phyloP scores from a whole-genome alignment of 2,329 filamentous ascomycete genomes.

The Ilyonectria sp. region DNA sequence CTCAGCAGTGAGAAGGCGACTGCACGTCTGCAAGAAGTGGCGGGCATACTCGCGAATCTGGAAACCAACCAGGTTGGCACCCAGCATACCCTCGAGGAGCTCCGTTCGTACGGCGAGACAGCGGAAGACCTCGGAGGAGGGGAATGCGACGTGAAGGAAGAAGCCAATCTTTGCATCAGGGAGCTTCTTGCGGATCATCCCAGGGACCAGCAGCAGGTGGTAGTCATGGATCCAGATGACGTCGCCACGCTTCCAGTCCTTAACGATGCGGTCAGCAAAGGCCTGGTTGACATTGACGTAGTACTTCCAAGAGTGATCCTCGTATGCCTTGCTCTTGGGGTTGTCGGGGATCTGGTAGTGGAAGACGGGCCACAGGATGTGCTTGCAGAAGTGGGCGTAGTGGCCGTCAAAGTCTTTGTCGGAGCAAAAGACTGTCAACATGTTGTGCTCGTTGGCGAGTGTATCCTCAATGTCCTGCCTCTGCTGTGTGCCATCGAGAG shows the following conservation, averaged over 20 bases:
- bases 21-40: constrained; percentile 97
- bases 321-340: constrained; percentile 97
- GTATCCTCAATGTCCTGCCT: constrained; percentile 88
- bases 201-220: constrained; percentile 89
- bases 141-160: constrained; percentile 95
- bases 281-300: constrained; percentile 94
- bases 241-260: constrained; percentile 94
- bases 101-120: constrained; percentile 90
- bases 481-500: constrained; percentile 79
- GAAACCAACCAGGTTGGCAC: constrained; percentile 93
- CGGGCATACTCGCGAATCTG: constrained; percentile 94
- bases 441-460: constrained; percentile 85
- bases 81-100: constrained; percentile 91
- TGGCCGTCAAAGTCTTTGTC: constrained; percentile 96
- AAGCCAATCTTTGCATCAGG: constrained; percentile 97
- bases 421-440: constrained; percentile 86
- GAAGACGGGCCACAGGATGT: constrained; percentile 97
- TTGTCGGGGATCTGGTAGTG: constrained; percentile 99
- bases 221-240: constrained; percentile 97
- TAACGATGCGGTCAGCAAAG: constrained; percentile 91
- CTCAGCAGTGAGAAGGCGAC: constrained; percentile 90
- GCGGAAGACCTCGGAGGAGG: constrained; percentile 95
- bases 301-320: constrained; percentile 96
- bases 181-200: constrained; percentile 90
- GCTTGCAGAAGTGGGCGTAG: constrained; percentile 97